phyloP scores from a whole-genome alignment of 805 yeast species.

The Candida hispaniensis region DNA sequence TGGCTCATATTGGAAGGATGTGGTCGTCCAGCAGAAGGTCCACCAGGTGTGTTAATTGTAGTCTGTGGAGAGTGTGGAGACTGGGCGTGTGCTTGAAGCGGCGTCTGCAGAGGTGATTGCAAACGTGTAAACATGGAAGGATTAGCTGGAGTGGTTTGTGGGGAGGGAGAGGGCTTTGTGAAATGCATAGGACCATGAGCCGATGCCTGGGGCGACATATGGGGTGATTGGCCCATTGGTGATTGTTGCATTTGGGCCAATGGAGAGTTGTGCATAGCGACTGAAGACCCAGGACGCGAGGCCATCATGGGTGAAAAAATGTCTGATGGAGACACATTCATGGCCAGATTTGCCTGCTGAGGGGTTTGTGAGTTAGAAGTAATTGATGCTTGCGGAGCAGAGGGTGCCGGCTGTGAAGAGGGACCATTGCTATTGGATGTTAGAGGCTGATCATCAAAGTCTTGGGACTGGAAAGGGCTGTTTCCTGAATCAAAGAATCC shows the following conservation, averaged over 20 bases:
- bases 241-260: conserved; percentile 12
- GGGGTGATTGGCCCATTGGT: conserved; percentile 3
- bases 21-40: too few species aligned
- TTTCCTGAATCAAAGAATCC: conserved; percentile 10
- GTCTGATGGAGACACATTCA: conserved; percentile 12
- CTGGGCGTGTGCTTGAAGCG: too few species aligned
- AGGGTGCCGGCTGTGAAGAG: conserved; percentile 12
- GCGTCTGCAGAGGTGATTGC: too few species aligned
- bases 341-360: conserved; percentile 8
- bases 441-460: conserved; percentile 10
- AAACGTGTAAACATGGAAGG: too few species aligned
- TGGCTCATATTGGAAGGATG: too few species aligned
- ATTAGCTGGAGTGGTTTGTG: too few species aligned
- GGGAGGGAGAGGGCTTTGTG: too few species aligned
- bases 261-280: conserved; percentile 9
- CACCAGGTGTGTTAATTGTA: too few species aligned
- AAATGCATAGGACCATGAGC: too few species aligned
- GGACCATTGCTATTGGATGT: neutral
- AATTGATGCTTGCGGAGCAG: too few species aligned
- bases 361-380: conserved; percentile 10
- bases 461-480: conserved; percentile 14
- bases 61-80: too few species aligned
- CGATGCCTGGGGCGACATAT: too few species aligned
- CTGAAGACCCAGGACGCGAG: conserved; percentile 11
- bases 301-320: conserved; percentile 11